phyloP scores from a whole-genome alignment of 495 filamentous ascomycete species.

The Gamarada debralockiae region DNA sequence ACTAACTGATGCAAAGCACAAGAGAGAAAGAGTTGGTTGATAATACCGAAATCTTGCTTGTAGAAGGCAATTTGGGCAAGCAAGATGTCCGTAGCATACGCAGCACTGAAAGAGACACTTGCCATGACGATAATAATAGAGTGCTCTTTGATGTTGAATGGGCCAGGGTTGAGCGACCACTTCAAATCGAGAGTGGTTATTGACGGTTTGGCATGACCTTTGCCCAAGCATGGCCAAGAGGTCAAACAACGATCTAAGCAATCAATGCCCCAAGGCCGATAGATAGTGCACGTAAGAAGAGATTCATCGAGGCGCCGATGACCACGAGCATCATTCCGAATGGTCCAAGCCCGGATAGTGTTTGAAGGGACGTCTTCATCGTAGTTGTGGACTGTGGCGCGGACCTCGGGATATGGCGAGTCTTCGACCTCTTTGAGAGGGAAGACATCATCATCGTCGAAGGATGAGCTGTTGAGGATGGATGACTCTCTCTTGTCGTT shows the following conservation, averaged over 20 bases:
- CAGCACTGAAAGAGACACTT: conserved; percentile 40
- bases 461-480: too few species aligned
- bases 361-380: conserved; percentile 64
- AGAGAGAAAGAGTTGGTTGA: conserved; percentile 63
- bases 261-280: neutral
- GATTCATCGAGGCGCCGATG: conserved; percentile 35
- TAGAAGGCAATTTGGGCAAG: conserved; percentile 38
- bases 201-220: neutral
- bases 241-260: neutral
- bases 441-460: too few species aligned
- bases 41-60: conserved; percentile 30
- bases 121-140: conserved; percentile 73
- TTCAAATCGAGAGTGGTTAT: neutral
- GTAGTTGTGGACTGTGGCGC: conserved; percentile 54
- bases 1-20: too few species aligned
- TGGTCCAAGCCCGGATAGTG: conserved; percentile 68
- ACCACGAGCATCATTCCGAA: conserved; percentile 63
- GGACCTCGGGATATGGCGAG: conserved; percentile 58
- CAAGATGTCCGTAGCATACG: conserved; percentile 46
- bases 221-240: neutral
- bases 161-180: neutral
- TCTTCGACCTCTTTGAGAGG: too few species aligned
- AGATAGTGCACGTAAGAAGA: neutral
- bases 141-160: conserved; percentile 78
- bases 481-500: too few species aligned